Evolutionary conservation across 2,329 filamentous ascomycete species (phyloP).

Genomic region (Aquanectria penicillioides): DNA sequence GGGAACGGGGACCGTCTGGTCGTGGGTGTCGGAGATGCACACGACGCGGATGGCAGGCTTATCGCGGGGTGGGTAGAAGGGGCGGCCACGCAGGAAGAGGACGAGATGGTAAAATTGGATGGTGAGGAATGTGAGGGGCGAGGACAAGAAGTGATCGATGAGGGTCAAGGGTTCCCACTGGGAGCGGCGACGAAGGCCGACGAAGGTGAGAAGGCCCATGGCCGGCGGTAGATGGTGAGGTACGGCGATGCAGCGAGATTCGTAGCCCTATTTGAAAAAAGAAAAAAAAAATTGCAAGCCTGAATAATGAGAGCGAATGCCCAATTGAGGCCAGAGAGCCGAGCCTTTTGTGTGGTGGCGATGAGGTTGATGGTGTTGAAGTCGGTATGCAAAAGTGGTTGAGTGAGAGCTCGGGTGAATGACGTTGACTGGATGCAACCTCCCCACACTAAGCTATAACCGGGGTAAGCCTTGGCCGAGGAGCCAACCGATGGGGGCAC

Average conservation of each 20-base stretch:
- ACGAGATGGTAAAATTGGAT: constrained; percentile 71
- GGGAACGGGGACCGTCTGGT: constrained; percentile 69
- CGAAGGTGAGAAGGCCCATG: constrained; percentile 57
- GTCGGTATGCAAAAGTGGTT: neutral
- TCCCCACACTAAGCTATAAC: constrained; percentile 29
- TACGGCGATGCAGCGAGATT: no score
- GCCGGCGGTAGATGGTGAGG: no score
- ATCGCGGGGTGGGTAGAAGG: constrained; percentile 66
- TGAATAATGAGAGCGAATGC: neutral
- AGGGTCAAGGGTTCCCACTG: constrained; percentile 62
- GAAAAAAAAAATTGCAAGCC: no score
- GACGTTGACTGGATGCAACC: constrained; percentile 28
- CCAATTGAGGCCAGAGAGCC: neutral
- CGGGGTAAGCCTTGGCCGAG: constrained; percentile 19
- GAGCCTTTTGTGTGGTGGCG: neutral
- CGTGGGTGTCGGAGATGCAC: constrained; percentile 92
- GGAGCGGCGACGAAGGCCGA: constrained; percentile 59
- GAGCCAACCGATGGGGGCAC: constrained; percentile 27
- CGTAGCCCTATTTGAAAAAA: no score
- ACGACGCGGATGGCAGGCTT: constrained; percentile 76
- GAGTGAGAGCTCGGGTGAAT: constrained; percentile 18
- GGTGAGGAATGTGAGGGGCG: constrained; percentile 73
- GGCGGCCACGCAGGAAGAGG: constrained; percentile 72
- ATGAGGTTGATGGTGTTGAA: constrained; percentile 15
- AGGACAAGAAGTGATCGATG: constrained; percentile 72